Base-by-base conservation (phyloP, 495 filamentous ascomycete genomes). In the Penicillium subrubescens region DNA sequence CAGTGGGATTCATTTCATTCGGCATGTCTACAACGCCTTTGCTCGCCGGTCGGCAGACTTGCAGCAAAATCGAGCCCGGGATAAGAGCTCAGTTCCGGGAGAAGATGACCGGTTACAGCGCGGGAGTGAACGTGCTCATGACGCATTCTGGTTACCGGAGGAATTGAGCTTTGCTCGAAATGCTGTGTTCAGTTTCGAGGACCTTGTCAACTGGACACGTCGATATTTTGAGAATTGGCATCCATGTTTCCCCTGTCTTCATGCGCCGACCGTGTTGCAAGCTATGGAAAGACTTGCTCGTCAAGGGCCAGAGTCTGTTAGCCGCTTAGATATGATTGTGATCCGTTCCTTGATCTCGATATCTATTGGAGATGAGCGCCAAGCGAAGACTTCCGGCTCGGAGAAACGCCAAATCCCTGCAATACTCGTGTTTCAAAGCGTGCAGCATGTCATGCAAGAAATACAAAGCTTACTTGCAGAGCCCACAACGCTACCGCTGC, bases 141-240 rank as follows among this genome's bases (percentile, higher is more conserved):
- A 71, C 44, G 68, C 64, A 4, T 46, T 80, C 11, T 80, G 77
- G 77, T 48, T 51, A 6, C 60, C 62, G 15, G 58, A 73, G 6
- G 77, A 80, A 54, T 8, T 80, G 35, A 50, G 75, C 21, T 54
- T 57, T 29, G 58, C 56, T 5, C 37, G 54, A 7, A 63, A 50
- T 55, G 57, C 63, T 17, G 21, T 57, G 8, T 62, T 68, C 19
- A 50, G 68, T 1, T 80, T 80, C 44, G 76, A 78, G 7, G 65
- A 73, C 21, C 63, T 82, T 39, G 68, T 80, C 8, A 66, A 62
- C 10, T 81, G 77, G 76, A 81, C 77, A 5, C 69, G 70, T 31
- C 68, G 61, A n/a, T 84, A 83, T 62, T 84, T 84, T 66, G 71
- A 77, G 17, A 70, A 76, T 43, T 84, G 82, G 82, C 81, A 84